These are phyloP conservation scores for Pleomassaria siparia DNA, from an alignment of 2,329 filamentous ascomycete genomes.

Conservation along the genomic window DNA sequence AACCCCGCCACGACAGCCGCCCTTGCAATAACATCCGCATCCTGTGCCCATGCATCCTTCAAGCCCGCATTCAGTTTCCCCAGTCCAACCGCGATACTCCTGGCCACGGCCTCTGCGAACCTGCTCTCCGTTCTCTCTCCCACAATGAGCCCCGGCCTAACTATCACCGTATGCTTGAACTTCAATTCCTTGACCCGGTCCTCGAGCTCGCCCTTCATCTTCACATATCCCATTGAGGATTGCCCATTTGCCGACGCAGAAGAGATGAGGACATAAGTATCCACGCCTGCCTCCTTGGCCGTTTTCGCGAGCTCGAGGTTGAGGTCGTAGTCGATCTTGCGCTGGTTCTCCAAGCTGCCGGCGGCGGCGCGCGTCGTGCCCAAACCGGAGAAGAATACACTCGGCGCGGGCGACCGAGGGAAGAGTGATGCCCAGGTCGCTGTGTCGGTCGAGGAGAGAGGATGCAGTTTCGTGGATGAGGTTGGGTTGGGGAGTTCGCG, in stretches of 20 bases:
- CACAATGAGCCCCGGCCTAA: conserved; percentile 73
- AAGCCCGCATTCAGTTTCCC: conserved; percentile 49
- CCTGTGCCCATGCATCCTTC: conserved; percentile 71
- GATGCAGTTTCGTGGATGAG: conserved; percentile 61
- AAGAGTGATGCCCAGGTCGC: conserved; percentile 65
- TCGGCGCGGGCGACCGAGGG: conserved; percentile 61
- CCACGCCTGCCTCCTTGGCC: conserved; percentile 70
- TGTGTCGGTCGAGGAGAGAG: conserved; percentile 67
- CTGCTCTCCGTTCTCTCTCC: conserved; percentile 67
- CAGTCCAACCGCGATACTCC: conserved; percentile 58
- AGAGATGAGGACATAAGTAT: conserved; percentile 78
- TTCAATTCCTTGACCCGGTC: conserved; percentile 69
- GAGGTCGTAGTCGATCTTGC: conserved; percentile 84
- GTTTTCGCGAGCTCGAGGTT: conserved; percentile 77
- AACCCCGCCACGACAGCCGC: conserved; percentile 65
- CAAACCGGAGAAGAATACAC: conserved; percentile 73
- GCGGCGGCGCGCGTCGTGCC: conserved; percentile 77
- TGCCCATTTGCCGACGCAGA: conserved; percentile 54
- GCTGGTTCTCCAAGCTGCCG: conserved; percentile 76
- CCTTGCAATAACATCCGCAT: conserved; percentile 69
- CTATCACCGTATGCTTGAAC: conserved; percentile 77
- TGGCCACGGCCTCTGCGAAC: conserved; percentile 58
- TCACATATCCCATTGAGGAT: conserved; percentile 56
- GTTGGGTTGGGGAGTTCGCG: conserved; percentile 58
- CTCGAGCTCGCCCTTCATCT: conserved; percentile 89